These are phyloP conservation scores for Castanopsis chinensis DNA, from an alignment of 306 rosid genomes.

Conservation along the genomic window DNA sequence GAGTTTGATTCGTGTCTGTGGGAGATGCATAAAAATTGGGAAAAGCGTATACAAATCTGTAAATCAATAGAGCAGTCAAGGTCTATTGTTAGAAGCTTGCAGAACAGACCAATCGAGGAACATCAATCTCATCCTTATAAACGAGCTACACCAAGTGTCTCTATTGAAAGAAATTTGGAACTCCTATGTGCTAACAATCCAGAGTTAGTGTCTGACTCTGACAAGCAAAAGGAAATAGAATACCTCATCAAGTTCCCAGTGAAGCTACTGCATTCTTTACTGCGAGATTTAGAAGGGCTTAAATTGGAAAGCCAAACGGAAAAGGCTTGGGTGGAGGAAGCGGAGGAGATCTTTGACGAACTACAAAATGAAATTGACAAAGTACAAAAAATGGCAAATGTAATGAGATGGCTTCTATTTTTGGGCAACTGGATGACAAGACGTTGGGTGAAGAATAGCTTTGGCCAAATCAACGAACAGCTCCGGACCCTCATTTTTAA, in stretches of 20 bases:
- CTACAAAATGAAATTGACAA: neutral
- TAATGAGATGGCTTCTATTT: neutral
- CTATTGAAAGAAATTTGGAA: neutral
- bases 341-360: conserved; percentile 2
- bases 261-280: conserved; percentile 20
- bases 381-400: neutral
- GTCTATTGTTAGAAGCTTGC: conserved; percentile 7
- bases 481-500: neutral
- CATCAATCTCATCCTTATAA: neutral
- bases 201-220: neutral
- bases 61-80: conserved; percentile 21
- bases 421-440: neutral
- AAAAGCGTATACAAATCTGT: neutral
- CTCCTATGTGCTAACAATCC: neutral
- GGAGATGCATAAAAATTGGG: neutral
- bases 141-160: neutral
- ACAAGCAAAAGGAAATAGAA: conserved; percentile 19
- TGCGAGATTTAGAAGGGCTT: conserved; percentile 22
- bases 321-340: conserved; percentile 23
- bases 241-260: conserved; percentile 7
- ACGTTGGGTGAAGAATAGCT: no score
- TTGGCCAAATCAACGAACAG: no score
- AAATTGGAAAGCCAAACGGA: conserved; percentile 28
- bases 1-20: no score
- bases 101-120: neutral